Evolutionary conservation across 306 rosid species (phyloP), one percentile per base, ranked within the genome.

Genomic region (Vicia faba): DNA sequence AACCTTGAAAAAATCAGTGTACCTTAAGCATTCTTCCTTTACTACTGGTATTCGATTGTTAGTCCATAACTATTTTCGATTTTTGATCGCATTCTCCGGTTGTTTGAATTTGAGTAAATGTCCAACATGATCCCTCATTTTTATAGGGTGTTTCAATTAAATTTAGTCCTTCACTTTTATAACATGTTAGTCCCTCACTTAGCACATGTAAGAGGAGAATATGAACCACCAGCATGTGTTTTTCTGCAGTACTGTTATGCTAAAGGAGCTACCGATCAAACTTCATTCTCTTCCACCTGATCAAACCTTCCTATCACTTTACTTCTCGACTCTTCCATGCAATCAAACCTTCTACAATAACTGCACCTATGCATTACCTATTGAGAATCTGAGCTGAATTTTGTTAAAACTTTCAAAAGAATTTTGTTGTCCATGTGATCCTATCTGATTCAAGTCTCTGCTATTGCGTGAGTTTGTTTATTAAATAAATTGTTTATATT

Each of bases 1-100:
- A 33, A 33, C 38, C 38, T 33, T 33, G 9, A 31, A 33, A 33
- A 31, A 5, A 31, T 31, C 25, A 20, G 44, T 38, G 12, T 68
- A 61, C 40, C 14, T 68, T 14, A 10, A 18, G 11, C 29, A 68
- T 20, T 68, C 38, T 33, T 66, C 33, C 46, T 44, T 8, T 43
- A 5, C 40, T 8, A 19, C 3, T n/a, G 49, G 61, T 35, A 50
- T 25, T 15, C 61, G 41, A 12, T n/a, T 66, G 18, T 35, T n/a
- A 48, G 59, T 15, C 29, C 7, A n/a, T 14, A 7, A 16, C 1
- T 29, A 9, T 55, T 6, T 23, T 4, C 6, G 1, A 53, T 66
- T 20, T 40, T 20, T 40, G 50, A 19, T 41, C 12, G 20, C 36
- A 46, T 65, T 54, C n/a, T 64, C 20, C 7, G 8, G 12, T 36